These are phyloP conservation scores for Cryphonectria carpinicola DNA, from an alignment of 2,329 filamentous ascomycete species.

Conservation along the genomic window DNA sequence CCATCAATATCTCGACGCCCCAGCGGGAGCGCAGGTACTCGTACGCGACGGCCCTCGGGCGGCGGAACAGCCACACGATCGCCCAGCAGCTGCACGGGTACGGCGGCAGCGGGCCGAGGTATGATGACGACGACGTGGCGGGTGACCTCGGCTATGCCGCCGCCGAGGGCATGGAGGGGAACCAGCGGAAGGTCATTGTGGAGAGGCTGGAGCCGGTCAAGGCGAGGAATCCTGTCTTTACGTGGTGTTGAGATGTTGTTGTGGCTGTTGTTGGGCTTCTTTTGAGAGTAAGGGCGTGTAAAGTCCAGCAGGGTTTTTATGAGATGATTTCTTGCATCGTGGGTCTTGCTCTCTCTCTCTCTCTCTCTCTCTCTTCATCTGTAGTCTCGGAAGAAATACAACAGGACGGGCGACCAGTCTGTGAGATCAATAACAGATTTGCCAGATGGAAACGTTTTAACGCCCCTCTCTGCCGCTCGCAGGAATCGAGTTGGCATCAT, in stretches of 20 bases:
- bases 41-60: slow-evolving; percentile 52
- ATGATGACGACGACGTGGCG: slow-evolving; percentile 77
- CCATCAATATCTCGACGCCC: slow-evolving; percentile 47
- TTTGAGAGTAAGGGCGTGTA: neutral
- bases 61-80: slow-evolving; percentile 54
- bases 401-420: neutral
- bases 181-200: slow-evolving; percentile 92
- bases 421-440: neutral
- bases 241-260: slow-evolving; percentile 73
- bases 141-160: slow-evolving; percentile 94
- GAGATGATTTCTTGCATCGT: neutral
- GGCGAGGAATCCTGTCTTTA: slow-evolving; percentile 93
- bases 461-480: neutral
- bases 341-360: neutral
- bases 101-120: slow-evolving; percentile 33
- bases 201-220: slow-evolving; percentile 96
- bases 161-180: slow-evolving; percentile 90
- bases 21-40: slow-evolving; percentile 58
- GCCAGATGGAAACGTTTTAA: neutral
- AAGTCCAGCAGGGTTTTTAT: neutral
- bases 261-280: neutral
- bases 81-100: slow-evolving; percentile 56
- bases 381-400: neutral
- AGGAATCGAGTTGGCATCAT: neutral
- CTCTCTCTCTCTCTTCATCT: neutral